A percentile compares a stretch with the other conserved stretches of the same genome.
Conservation (phyloP, 257 asterid genomes). For the Salvia miltiorrhiza region DNA sequence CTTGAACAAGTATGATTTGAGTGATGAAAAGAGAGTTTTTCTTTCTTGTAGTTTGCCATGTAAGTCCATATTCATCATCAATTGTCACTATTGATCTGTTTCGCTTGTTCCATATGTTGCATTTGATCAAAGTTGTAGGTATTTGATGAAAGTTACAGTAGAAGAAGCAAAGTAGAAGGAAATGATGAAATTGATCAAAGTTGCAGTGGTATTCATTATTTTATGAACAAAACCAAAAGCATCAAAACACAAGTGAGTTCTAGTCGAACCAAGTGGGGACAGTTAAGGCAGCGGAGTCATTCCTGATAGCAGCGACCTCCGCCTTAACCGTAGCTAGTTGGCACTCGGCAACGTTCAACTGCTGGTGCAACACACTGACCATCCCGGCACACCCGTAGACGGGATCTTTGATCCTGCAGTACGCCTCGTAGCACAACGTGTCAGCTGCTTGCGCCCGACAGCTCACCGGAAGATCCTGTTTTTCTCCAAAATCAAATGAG, state of each 20-base stretch:
- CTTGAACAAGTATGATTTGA: not conserved
- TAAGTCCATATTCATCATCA: not conserved
- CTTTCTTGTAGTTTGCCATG: not conserved
- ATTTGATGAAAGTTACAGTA: too few species aligned
- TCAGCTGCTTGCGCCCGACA: constrained; percentile 52
- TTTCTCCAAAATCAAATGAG: not conserved
- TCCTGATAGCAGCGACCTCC: not conserved
- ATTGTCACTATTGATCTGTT: not conserved
- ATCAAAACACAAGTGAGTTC: too few species aligned
- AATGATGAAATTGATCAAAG: too few species aligned
- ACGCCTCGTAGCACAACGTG: constrained; percentile 30
- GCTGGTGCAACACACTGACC: constrained; percentile 34
- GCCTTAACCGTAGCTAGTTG: not conserved
- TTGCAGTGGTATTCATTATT: too few species aligned
- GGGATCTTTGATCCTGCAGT: constrained; percentile 44
- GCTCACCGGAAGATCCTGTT: constrained; percentile 51
- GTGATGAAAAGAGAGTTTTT: not conserved
- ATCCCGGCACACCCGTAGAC: constrained; percentile 14
- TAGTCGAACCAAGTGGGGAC: constrained; percentile 23
- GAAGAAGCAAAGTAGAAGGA: too few species aligned
- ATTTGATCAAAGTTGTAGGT: too few species aligned
- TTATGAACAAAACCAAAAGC: too few species aligned
- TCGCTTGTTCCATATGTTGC: too few species aligned
- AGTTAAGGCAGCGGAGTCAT: not conserved
- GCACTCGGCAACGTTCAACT: constrained; percentile 6